Percentiles rank a stretch among this genome's conserved stretches.
Evolutionary conservation across 2,329 filamentous ascomycete genomes (phyloP).

Genomic region (Fusarium dimerum): DNA sequence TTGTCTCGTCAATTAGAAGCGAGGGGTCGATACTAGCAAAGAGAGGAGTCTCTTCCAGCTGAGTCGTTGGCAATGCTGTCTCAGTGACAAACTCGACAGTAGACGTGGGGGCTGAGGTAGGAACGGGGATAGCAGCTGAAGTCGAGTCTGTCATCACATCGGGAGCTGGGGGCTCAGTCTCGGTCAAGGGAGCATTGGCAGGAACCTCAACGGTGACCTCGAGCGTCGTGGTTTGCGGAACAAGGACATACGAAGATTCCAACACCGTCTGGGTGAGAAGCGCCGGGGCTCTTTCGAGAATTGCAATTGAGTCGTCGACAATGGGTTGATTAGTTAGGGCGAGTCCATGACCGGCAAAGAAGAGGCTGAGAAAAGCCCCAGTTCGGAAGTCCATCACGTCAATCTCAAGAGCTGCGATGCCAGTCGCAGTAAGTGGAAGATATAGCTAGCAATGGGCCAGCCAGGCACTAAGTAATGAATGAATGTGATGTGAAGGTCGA

Average conservation of each 20-base stretch:
- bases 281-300: constrained; percentile 15
- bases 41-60: constrained; percentile 10
- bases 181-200: constrained; percentile 11
- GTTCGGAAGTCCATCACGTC: constrained; percentile 42
- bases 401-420: constrained; percentile 38
- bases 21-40: constrained; percentile 15
- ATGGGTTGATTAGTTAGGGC: constrained; percentile 45
- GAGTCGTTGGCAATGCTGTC: neutral
- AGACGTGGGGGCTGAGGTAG: neutral
- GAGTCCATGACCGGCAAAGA: constrained; percentile 55
- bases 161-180: constrained; percentile 8
- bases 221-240: constrained; percentile 18
- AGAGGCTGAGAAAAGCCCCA: constrained; percentile 51
- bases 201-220: constrained; percentile 20
- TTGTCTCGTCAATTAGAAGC: constrained; percentile 11
- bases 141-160: constrained; percentile 10
- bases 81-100: neutral
- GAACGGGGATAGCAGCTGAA: constrained; percentile 1
- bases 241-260: constrained; percentile 14
- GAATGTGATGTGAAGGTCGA: constrained; percentile 8
- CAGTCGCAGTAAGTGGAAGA: constrained; percentile 24
- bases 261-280: constrained; percentile 20
- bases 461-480: constrained; percentile 7
- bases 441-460: constrained; percentile 10
- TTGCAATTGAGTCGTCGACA: constrained; percentile 16